Conservation (phyloP, 331 rosid species). For the Spiraea crenata region DNA sequence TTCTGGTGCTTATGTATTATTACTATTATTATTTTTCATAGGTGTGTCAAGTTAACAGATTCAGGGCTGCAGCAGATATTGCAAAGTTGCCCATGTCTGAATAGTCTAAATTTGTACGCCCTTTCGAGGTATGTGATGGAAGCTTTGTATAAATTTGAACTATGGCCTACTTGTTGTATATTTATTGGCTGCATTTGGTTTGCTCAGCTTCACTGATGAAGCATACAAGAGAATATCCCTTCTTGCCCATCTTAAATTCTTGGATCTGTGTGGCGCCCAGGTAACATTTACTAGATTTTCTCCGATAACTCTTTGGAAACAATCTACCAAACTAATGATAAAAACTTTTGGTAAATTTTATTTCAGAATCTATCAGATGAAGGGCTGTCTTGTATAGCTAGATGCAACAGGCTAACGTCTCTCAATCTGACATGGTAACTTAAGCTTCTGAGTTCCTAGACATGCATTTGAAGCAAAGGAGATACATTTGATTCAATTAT, state of each 20-base stretch:
- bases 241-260: constrained; percentile 47
- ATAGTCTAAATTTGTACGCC: constrained; percentile 76
- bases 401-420: constrained; percentile 57
- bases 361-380: constrained; percentile 76
- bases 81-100: constrained; percentile 51
- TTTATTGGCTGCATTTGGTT: constrained; percentile 22
- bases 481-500: neutral
- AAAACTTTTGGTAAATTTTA: constrained; percentile 18
- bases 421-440: constrained; percentile 81
- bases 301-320: constrained; percentile 3
- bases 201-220: constrained; percentile 70
- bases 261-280: constrained; percentile 92
- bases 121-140: constrained; percentile 59
- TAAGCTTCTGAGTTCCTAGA: constrained; percentile 18
- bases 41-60: constrained; percentile 77
- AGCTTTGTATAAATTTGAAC: constrained; percentile 6
- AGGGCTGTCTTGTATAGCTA: constrained; percentile 59
- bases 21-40: constrained; percentile 28
- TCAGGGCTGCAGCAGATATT: constrained; percentile 59
- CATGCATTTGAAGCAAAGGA: constrained; percentile 1
- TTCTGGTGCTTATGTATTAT: constrained; percentile 19
- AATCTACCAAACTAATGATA: constrained; percentile 16
- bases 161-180: constrained; percentile 7
- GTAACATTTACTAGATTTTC: constrained; percentile 33
- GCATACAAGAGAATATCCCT: constrained; percentile 56